Base-by-base conservation (phyloP, 805 yeast species). In the Ogataea ramenticola region DNA sequence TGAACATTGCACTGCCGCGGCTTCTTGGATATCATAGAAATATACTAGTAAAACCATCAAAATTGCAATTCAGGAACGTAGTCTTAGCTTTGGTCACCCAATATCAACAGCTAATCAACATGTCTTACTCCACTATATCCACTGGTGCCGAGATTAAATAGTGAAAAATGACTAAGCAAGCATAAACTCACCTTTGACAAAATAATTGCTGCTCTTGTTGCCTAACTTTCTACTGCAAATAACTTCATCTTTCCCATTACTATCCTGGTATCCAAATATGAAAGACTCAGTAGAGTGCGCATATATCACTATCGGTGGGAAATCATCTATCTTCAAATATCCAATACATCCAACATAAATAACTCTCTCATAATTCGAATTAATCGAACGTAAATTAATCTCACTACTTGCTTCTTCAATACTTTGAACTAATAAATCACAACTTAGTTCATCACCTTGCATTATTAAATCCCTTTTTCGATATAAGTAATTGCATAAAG, bases 291-390 rank as follows among this genome's bases (percentile, higher is more conserved):
- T 60, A 2, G 60, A 48, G 39, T 58, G 65, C 43, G 49, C 51
- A 43, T 55, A 53, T 37, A 56, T 49, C 15, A 53, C 44, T 15
- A 47, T 26, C 17, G 7, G 9, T 15, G 19, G 36, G 26, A 16
- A 36, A 7, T 24, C 30, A 6, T 17, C 22, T 14, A 36, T 20
- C 16, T 27, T 17, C 17, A 48, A 2, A 15, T 48, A 51, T 4
- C 65, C 64, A 21, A 54, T 43, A 2, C 54, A 41, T 4, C 64
- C 65, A 21, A 58, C 57, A 34, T 59, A 60, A 14, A 59, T 26
- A 3, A 27, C 20, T 2, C 47, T 41, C 4, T 45, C 22, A 16
- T 38, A 43, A 3, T 41, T 14, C 4, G 40, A 41, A 43, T 55
- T 51, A 5, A 55, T 32, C 11, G 57, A 56, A n/a, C 55, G 49